These are phyloP conservation scores for Leptomonas pyrrhocoris DNA, from an alignment of 208 protist species.

Conservation along the genomic window DNA sequence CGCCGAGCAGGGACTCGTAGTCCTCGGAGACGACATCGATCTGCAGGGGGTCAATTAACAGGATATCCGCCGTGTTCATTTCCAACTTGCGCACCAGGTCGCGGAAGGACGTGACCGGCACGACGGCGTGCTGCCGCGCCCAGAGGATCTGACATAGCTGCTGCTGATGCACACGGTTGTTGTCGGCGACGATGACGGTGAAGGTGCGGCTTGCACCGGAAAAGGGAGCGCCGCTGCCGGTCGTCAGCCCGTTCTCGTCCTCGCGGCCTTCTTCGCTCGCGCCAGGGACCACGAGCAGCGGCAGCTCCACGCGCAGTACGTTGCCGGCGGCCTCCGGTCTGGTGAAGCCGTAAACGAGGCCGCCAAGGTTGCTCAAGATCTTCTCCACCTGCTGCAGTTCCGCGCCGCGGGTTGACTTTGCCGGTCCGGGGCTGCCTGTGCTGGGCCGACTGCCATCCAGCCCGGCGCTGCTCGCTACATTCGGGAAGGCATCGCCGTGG, in stretches of 20 bases:
- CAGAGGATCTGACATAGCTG: slow-evolving; percentile 80
- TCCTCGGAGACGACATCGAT: slow-evolving; percentile 69
- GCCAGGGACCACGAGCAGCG: slow-evolving; percentile 76
- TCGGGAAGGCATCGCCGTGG: slow-evolving; percentile 3
- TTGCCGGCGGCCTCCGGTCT: slow-evolving; percentile 58
- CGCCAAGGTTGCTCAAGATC: slow-evolving; percentile 63
- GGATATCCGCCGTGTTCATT: slow-evolving; percentile 61
- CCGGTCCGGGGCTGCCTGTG: not conserved
- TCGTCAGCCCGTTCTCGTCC: slow-evolving; percentile 24
- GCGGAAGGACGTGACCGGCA: slow-evolving; percentile 73
- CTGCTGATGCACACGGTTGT: slow-evolving; percentile 66
- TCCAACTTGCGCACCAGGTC: slow-evolving; percentile 77
- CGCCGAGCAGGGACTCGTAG: slow-evolving; percentile 47
- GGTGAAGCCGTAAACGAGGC: slow-evolving; percentile 65
- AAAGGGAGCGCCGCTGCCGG: slow-evolving; percentile 1
- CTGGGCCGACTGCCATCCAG: not conserved
- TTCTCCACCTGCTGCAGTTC: slow-evolving; percentile 44
- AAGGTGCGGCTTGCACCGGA: slow-evolving; percentile 38
- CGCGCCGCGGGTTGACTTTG: slow-evolving; percentile 21
- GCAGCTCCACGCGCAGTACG: slow-evolving; percentile 69
- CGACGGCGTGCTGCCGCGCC: slow-evolving; percentile 81
- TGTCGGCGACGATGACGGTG: slow-evolving; percentile 81
- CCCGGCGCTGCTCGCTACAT: slow-evolving; percentile 1
- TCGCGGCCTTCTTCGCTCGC: slow-evolving; percentile 41
- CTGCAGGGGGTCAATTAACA: slow-evolving; percentile 82